Base-by-base conservation (phyloP, 495 filamentous ascomycete species). In the Sporormia fimetaria region DNA sequence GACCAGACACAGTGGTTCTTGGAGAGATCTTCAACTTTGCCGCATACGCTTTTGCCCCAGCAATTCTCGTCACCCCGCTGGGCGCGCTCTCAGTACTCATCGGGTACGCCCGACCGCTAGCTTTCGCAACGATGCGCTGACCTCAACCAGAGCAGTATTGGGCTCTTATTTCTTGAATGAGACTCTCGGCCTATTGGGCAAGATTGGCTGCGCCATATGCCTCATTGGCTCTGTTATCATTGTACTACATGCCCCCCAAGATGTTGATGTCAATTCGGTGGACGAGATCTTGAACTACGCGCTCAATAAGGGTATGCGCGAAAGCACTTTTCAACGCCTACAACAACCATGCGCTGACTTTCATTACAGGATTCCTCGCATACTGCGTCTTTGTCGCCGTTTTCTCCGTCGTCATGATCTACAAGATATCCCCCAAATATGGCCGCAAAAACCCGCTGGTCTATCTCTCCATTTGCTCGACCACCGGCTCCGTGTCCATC, bases 11-110 rank as follows among this genome's bases (percentile, higher is more conserved):
- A 69, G 81, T 93, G 66, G 67, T 80, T 26, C 57, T 82, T 25
- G 90, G 90, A 47, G 90, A 98, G 63, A 69, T 90, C 33, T 86
- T 82, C 58, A 98, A 98, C 58, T 98, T 98, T 58, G 86, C 87
- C 18, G 90, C 90, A 41, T 98, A 98, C 60, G 90, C 90, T 1
- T 98, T 95, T 63, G 90, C 90, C 45, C 90, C 90, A 25, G 90
- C 90, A 3, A 98, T 98, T 59, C 69, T 98, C 38, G 90, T 98
- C 23, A 98, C 90, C 3, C 90, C 90, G 10, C 63, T 98, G 24
- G 90, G 90, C 26, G 90, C 90, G 27, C 67, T 98, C 42, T 85
- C 84, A 54, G 90, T 98, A 36, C 64, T 98, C 55, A 94, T 98
- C 56, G 92, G 88, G 76, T 80, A 62, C 17, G 45, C 50, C 18